These are phyloP conservation scores for Daldinia eschscholtzii DNA, from an alignment of 2,329 filamentous ascomycete genomes.

Conservation along the genomic window DNA sequence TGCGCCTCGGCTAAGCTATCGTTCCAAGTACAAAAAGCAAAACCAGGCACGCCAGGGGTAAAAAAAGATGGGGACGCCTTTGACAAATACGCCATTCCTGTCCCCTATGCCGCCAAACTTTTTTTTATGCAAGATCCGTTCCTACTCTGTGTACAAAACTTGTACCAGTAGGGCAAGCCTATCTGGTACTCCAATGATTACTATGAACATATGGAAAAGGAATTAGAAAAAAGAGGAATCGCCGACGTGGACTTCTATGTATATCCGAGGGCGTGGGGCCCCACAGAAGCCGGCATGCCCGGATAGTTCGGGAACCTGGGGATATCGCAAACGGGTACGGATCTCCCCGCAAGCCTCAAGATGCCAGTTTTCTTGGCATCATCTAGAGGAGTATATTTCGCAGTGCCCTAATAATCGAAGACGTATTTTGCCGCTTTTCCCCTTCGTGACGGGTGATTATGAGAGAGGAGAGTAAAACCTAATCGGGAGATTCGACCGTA, in stretches of 20 bases:
- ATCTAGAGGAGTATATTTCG: conserved; percentile 9
- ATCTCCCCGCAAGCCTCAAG: conserved; percentile 22
- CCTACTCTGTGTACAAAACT: conserved; percentile 40
- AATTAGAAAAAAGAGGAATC: conserved; percentile 21
- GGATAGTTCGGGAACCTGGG: conserved; percentile 28
- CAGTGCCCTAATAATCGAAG: conserved; percentile 12
- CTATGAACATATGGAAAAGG: conserved; percentile 32
- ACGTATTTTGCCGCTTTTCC: not conserved
- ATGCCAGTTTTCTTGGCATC: conserved; percentile 16
- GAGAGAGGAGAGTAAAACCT: conserved; percentile 17
- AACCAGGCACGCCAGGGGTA: conserved; percentile 31
- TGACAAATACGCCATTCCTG: conserved; percentile 38
- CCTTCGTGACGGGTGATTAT: conserved; percentile 1
- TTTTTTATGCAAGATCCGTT: conserved; percentile 43
- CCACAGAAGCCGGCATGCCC: conserved; percentile 34
- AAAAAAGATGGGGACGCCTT: conserved; percentile 20
- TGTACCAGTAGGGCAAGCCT: conserved; percentile 41
- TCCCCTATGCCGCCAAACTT: conserved; percentile 33
- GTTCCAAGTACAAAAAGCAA: conserved; percentile 18
- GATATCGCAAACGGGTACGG: conserved; percentile 18
- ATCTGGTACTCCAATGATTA: conserved; percentile 32
- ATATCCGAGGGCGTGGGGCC: conserved; percentile 36
- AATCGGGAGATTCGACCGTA: conserved; percentile 26
- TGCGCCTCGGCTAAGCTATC: conserved; percentile 15
- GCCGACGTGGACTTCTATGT: conserved; percentile 26